These are phyloP conservation scores for Hortiboletus rubellus DNA, from an alignment of 1,284 basidiomycete genomes.

Conservation along the genomic window DNA sequence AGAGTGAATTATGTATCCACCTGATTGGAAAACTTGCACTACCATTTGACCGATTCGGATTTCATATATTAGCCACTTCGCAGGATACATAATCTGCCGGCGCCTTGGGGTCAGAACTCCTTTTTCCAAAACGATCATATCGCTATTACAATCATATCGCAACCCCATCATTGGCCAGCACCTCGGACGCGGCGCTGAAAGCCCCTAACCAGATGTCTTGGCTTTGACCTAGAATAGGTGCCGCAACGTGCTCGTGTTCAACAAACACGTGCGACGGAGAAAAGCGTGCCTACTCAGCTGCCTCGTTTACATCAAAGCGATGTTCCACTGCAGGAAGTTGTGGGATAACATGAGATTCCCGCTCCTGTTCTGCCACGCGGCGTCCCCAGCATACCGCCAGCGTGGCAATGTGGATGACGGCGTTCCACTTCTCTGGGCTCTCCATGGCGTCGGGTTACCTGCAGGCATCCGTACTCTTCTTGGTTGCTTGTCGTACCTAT, in stretches of 20 bases:
- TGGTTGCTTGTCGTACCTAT: constrained; percentile 12
- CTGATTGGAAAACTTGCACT: constrained; percentile 7
- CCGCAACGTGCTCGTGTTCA: background rate
- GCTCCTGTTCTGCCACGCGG: constrained; percentile 17
- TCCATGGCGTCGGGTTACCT: constrained; percentile 15
- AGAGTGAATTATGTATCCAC: constrained; percentile 5
- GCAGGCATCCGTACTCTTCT: constrained; percentile 5
- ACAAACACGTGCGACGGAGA: constrained; percentile 7
- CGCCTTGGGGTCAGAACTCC: constrained; percentile 6
- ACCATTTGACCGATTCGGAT: background rate
- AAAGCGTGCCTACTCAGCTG: background rate
- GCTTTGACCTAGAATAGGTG: constrained; percentile 2
- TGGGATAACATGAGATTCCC: background rate
- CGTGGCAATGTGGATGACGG: constrained; percentile 11
- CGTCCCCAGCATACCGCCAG: constrained; percentile 4
- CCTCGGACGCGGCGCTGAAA: constrained; percentile 15
- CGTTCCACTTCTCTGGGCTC: constrained; percentile 18
- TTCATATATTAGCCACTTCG: constrained; percentile 12
- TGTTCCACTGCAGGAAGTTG: background rate
- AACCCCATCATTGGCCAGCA: constrained; percentile 15
- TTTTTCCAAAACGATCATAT: constrained; percentile 21
- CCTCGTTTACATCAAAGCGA: constrained; percentile 6
- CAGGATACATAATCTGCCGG: background rate
- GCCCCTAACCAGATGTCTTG: constrained; percentile 7
- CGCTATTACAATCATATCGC: constrained; percentile 16